Evolutionary conservation across 2,329 filamentous ascomycete genomes (phyloP).

Genomic region (Fusarium sp.): DNA sequence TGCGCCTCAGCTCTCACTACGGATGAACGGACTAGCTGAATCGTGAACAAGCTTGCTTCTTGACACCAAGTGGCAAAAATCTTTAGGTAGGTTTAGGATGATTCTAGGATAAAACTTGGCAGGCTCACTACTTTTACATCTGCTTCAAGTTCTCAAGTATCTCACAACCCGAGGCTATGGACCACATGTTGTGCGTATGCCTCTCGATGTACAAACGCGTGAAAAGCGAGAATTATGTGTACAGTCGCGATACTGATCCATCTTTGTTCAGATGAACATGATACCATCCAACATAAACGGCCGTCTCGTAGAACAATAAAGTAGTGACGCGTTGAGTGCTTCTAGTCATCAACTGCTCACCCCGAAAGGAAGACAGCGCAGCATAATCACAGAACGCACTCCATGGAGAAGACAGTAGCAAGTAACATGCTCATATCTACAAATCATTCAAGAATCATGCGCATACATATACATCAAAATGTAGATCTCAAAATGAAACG

Average conservation of each 20-base stretch:
- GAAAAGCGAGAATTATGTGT: accelerated
- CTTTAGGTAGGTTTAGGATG: no score
- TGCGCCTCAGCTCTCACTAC: background rate
- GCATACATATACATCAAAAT: conserved; percentile 49
- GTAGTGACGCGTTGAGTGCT: background rate
- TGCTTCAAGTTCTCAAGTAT: no score
- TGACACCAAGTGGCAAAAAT: no score
- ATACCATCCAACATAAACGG: background rate
- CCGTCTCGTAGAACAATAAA: background rate
- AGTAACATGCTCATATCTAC: background rate
- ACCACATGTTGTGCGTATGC: background rate
- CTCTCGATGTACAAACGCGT: background rate
- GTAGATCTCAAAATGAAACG: conserved; percentile 72
- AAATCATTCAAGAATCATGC: background rate
- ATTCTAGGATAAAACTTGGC: no score
- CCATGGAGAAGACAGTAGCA: no score
- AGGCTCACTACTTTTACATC: no score
- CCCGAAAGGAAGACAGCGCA: no score
- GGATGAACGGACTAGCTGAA: no score
- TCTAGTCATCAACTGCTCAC: background rate
- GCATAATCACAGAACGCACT: no score
- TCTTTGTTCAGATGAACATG: background rate
- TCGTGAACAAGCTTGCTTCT: background rate
- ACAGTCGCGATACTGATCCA: background rate
- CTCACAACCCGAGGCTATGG: no score